A percentile compares a stretch with the other conserved stretches of the same genome.
These are phyloP conservation scores for Sarocladium kiliense DNA, from an alignment of 2,329 filamentous ascomycete genomes.

Conservation along the genomic window DNA sequence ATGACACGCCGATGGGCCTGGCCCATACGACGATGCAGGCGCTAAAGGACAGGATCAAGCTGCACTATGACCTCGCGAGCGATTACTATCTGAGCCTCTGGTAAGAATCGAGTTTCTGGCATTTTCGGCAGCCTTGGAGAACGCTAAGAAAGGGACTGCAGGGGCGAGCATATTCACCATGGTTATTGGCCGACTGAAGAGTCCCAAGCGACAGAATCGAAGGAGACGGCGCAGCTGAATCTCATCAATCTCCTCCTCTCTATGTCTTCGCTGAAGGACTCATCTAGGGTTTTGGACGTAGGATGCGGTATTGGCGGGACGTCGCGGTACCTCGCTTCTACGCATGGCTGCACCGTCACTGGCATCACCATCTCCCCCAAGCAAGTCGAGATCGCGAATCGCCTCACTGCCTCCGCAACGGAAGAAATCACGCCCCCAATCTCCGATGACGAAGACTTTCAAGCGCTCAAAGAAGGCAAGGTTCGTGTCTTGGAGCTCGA, in stretches of 20 bases:
- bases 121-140: constrained; percentile 12
- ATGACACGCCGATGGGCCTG: constrained; percentile 39
- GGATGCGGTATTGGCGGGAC: constrained; percentile 59
- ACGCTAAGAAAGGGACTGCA: constrained; percentile 17
- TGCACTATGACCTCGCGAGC: constrained; percentile 56
- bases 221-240: constrained; percentile 53
- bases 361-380: constrained; percentile 56
- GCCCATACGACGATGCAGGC: constrained; percentile 41
- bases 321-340: constrained; percentile 47
- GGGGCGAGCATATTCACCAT: constrained; percentile 61
- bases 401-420: constrained; percentile 35
- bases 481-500: constrained; percentile 55
- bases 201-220: constrained; percentile 42
- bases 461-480: constrained; percentile 35
- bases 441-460: constrained; percentile 28
- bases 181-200: constrained; percentile 50
- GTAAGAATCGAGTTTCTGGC: constrained; percentile 28
- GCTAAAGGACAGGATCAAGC: constrained; percentile 53
- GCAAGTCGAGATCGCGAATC: constrained; percentile 53
- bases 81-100: constrained; percentile 59
- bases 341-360: constrained; percentile 47
- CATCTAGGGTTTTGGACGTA: constrained; percentile 44
- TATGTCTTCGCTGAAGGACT: constrained; percentile 17
- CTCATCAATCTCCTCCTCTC: constrained; percentile 51
- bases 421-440: constrained; percentile 7